Percentiles rank a stretch among this genome's conserved stretches.
Conservation (phyloP, 2,329 filamentous ascomycete genomes). For the Diplodia scrobiculata region DNA sequence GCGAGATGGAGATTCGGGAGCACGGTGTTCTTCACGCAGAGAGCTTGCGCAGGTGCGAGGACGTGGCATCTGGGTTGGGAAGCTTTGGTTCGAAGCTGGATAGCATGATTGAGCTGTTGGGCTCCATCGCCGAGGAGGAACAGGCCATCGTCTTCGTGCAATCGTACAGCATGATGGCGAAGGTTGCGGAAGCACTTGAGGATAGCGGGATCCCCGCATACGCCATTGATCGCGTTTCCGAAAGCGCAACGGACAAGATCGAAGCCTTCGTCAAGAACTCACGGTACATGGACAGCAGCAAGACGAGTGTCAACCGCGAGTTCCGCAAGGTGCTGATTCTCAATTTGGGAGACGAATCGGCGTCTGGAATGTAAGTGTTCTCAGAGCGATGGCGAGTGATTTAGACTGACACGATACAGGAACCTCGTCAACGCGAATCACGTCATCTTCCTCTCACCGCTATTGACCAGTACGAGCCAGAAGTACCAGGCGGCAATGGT, state of each 20-base stretch:
- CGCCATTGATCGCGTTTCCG: slow-evolving; percentile 40
- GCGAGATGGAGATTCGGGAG: slow-evolving; percentile 41
- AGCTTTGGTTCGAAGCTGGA: slow-evolving; percentile 53
- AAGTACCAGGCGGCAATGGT: slow-evolving; percentile 61
- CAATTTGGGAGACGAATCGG: slow-evolving; percentile 58
- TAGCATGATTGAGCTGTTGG: slow-evolving; percentile 51
- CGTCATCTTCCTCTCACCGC: slow-evolving; percentile 63
- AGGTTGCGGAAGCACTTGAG: slow-evolving; percentile 42
- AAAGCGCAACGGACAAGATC: slow-evolving; percentile 3
- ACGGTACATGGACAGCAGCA: slow-evolving; percentile 16
- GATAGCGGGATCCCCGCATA: slow-evolving; percentile 40
- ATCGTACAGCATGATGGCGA: slow-evolving; percentile 50
- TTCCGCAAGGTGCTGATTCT: slow-evolving; percentile 57
- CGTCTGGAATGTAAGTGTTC: slow-evolving; percentile 51
- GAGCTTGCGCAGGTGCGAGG: slow-evolving; percentile 42
- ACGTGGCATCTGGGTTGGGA: slow-evolving; percentile 16
- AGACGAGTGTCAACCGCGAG: slow-evolving; percentile 23
- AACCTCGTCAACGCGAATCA: slow-evolving; percentile 67
- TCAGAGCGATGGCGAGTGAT: not conserved
- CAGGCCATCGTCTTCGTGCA: slow-evolving; percentile 61
- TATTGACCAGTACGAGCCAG: slow-evolving; percentile 54
- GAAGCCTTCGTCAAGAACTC: not conserved
- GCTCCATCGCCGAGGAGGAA: slow-evolving; percentile 43
- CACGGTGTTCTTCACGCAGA: slow-evolving; percentile 43
- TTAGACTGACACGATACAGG: slow-evolving; percentile 39